Evolutionary conservation across 164 flowering plant species (phyloP), one percentile per base, ranked within the genome.

Genomic region (Paratinospora sagittata): DNA sequence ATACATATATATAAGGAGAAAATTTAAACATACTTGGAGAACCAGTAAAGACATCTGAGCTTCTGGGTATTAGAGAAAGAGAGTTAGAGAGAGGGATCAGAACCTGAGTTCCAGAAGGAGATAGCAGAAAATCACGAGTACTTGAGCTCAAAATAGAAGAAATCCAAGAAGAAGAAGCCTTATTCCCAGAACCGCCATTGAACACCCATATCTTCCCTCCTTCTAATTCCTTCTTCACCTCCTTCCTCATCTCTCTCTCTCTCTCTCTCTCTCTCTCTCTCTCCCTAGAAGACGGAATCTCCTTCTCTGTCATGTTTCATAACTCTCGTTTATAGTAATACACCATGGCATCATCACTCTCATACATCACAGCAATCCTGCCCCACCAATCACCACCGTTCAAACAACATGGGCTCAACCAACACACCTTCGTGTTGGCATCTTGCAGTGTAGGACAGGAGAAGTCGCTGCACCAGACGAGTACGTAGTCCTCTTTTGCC

Each of bases 41-140:
- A 2, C 34, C 34, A 30, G 34, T 30, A 30, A 1, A 30, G 34
- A 30, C 3, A 30, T 30, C 34, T 30, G 34, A 30, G 4, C 3
- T 30, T 30, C 34, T 30, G 34, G 4, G 34, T 30, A 30, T 30
- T 30, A 71, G 68, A 63, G 58, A 71, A 62, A 72, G 74, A 57
- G 43, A 14, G 45, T 52, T 3, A n/a, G 17, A 52, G 10, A 21
- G 24, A 55, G n/a, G 19, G 24, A 55, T 68, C 63, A 68, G 67
- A 69, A 87, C 90, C 90, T 84, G 87, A 66, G 69, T 60, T 65
- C 84, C 87, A 23, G 77, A 33, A 1, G 80, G 77, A 66, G 87
- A 76, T 49, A 84, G 81, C 13, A 87, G 82, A 80, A 77, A 87
- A 68, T 87, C 88, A 66, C 87, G 85, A 69, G 77, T 82, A 60